These are phyloP conservation scores for Dendrocalamus sinicus DNA, from an alignment of 176 grass and related monocot genomes.

Conservation along the genomic window DNA sequence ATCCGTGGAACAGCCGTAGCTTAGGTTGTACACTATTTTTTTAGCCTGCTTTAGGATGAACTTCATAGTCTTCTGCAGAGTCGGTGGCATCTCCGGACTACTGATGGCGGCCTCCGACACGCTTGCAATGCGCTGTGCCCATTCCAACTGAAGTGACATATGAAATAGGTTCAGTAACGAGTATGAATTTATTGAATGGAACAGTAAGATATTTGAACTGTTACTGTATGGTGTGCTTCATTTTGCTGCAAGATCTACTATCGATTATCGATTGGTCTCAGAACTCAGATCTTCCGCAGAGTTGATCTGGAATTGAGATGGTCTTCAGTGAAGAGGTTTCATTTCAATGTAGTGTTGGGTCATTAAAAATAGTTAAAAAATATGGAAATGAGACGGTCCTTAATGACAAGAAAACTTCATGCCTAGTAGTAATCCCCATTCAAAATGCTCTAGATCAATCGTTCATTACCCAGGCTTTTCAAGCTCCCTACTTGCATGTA, in stretches of 20 bases:
- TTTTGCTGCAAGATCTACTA: background rate
- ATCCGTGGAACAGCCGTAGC: no score
- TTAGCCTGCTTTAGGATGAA: no score
- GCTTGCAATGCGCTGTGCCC: no score
- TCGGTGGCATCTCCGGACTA: no score
- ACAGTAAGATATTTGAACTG: no score
- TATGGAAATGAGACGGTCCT: background rate
- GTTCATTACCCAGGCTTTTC: background rate
- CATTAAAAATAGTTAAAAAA: background rate
- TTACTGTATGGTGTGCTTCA: background rate
- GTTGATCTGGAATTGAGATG: slow-evolving; percentile 1
- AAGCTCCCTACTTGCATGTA: background rate
- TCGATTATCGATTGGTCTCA: background rate
- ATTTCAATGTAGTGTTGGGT: background rate
- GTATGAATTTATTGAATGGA: no score
- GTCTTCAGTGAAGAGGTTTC: background rate
- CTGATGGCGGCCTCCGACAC: no score
- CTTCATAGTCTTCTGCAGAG: no score
- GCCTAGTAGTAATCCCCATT: background rate
- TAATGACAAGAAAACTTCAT: background rate
- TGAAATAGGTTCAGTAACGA: no score
- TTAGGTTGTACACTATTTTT: no score
- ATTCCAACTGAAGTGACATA: no score
- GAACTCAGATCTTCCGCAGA: background rate
- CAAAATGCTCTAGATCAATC: background rate